phyloP scores from a whole-genome alignment of 139 green algal genomes.

The Gonium pectorale region DNA sequence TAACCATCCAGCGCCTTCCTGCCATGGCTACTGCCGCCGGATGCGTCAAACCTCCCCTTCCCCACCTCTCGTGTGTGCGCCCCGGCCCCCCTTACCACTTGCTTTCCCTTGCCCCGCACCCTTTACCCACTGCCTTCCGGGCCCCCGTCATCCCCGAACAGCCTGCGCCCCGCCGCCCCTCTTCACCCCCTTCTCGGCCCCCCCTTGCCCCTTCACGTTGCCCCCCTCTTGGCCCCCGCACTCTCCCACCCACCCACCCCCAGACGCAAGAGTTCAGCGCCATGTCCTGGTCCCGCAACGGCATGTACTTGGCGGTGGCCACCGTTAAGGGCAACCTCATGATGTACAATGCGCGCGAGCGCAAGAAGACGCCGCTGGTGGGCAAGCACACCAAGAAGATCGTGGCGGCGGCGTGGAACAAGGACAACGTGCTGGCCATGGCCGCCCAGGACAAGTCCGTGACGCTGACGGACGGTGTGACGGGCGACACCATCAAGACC shows the following conservation, averaged over 20 bases:
- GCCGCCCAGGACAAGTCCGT: slow-evolving; percentile 55
- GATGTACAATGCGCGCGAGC: slow-evolving; percentile 72
- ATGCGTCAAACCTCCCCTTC: no score
- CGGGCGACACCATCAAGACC: slow-evolving; percentile 64
- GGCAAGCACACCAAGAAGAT: slow-evolving; percentile 75
- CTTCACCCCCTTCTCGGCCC: no score
- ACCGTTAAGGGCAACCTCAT: slow-evolving; percentile 81
- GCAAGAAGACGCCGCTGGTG: slow-evolving; percentile 71
- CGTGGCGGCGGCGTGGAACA: slow-evolving; percentile 68
- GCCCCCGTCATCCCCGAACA: no score
- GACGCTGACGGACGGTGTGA: slow-evolving; percentile 57
- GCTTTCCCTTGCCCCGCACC: no score
- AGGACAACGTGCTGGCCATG: slow-evolving; percentile 70
- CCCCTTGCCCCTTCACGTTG: no score
- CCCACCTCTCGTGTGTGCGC: no score
- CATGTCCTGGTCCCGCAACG: slow-evolving; percentile 66
- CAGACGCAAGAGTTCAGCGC: slow-evolving; percentile 71
- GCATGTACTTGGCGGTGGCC: slow-evolving; percentile 72
- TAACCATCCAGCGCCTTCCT: no score
- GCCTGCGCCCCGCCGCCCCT: no score
- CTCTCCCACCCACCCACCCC: background rate
- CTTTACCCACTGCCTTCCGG: no score
- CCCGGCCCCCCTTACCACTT: no score
- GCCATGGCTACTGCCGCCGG: no score
- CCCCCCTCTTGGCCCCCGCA: background rate